Evolutionary conservation across 768 basidiomycete genomes (phyloP).

Genomic region (Leccinum barrowsii): DNA sequence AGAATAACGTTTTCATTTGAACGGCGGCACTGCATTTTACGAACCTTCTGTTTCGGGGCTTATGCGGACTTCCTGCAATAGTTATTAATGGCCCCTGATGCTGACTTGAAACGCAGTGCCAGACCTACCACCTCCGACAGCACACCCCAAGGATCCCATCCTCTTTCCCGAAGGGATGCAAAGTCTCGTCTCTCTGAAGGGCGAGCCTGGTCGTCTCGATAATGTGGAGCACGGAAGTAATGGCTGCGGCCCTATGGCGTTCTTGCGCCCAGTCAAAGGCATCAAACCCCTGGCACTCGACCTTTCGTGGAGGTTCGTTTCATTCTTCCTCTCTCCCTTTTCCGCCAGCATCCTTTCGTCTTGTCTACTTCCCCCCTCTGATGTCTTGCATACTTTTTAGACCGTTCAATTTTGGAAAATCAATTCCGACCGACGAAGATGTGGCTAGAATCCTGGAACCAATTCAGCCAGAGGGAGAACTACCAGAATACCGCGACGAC

Average conservation of each 20-base stretch:
- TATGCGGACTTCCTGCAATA: slow-evolving; percentile 21
- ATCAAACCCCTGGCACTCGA: slow-evolving; percentile 54
- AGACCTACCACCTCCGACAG: slow-evolving; percentile 49
- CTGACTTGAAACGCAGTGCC: slow-evolving; percentile 46
- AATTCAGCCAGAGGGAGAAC: slow-evolving; percentile 13
- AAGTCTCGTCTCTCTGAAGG: slow-evolving; percentile 27
- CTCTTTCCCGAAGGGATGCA: slow-evolving; percentile 33
- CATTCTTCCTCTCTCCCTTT: background rate
- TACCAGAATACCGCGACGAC: slow-evolving; percentile 13
- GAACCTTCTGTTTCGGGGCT: slow-evolving; percentile 16
- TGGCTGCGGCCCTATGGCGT: slow-evolving; percentile 3
- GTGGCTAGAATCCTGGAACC: slow-evolving; percentile 18
- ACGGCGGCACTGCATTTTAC: slow-evolving; percentile 7
- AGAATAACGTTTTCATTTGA: slow-evolving; percentile 12
- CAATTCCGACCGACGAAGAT: slow-evolving; percentile 32
- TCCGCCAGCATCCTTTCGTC: background rate
- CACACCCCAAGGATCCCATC: slow-evolving; percentile 33
- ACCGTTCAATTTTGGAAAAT: slow-evolving; percentile 45
- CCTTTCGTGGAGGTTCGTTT: slow-evolving; percentile 64
- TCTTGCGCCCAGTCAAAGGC: slow-evolving; percentile 56
- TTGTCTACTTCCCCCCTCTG: background rate
- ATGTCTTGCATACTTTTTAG: slow-evolving; percentile 24
- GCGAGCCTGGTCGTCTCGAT: background rate
- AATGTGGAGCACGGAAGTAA: background rate
- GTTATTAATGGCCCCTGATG: slow-evolving; percentile 19